Evolutionary conservation across 1,139 yeast species (phyloP).

Genomic region (Geotrichum candidum): DNA sequence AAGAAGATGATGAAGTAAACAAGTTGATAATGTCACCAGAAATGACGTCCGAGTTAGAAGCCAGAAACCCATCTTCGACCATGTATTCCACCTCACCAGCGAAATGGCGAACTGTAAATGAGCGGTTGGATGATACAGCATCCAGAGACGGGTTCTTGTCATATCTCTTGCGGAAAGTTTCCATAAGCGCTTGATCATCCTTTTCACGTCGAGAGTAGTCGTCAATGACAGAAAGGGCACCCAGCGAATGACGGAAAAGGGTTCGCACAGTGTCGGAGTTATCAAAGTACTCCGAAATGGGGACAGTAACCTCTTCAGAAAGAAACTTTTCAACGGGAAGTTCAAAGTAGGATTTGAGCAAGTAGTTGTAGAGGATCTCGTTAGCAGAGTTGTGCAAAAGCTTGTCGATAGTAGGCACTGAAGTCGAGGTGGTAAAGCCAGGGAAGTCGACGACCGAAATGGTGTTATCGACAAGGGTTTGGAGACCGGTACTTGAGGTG

Average conservation of each 20-base stretch:
- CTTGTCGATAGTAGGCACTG: constrained; percentile 37
- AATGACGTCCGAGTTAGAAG: constrained; percentile 35
- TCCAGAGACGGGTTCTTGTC: constrained; percentile 32
- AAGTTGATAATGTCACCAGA: constrained; percentile 39
- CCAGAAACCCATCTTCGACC: constrained; percentile 31
- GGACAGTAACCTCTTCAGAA: constrained; percentile 38
- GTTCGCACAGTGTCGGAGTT: constrained; percentile 38
- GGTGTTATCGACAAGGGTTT: constrained; percentile 35
- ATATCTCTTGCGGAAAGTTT: constrained; percentile 34
- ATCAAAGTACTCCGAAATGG: constrained; percentile 37
- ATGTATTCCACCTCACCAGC: constrained; percentile 40
- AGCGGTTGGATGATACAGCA: constrained; percentile 27
- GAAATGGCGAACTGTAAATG: constrained; percentile 37
- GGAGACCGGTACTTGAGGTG: constrained; percentile 16
- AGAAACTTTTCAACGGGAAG: constrained; percentile 37
- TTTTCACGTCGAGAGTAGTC: constrained; percentile 38
- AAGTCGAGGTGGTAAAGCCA: constrained; percentile 36
- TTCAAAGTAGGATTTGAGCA: constrained; percentile 36
- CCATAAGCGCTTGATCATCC: constrained; percentile 33
- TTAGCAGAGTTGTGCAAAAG: constrained; percentile 40
- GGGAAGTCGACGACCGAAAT: constrained; percentile 40
- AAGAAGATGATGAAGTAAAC: constrained; percentile 37
- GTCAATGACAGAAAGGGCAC: constrained; percentile 37
- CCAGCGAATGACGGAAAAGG: constrained; percentile 35
- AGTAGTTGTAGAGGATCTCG: constrained; percentile 37